A percentile compares a stretch with the other conserved stretches of the same genome.
phyloP scores from a whole-genome alignment of 257 asterid species.

The Penstemon eatonii region DNA sequence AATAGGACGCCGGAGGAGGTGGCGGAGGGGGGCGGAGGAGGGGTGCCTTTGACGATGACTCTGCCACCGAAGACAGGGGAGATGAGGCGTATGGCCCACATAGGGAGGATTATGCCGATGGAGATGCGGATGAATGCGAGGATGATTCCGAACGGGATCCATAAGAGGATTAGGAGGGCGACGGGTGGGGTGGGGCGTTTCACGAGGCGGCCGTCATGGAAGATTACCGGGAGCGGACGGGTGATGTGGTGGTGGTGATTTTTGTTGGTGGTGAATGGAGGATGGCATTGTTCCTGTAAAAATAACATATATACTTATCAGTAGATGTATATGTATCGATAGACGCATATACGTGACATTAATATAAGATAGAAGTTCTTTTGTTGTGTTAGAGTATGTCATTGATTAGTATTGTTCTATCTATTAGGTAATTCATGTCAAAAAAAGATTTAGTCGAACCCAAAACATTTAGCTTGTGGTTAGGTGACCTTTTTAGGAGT shows the following conservation, averaged over 20 bases:
- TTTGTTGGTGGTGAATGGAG: constrained; percentile 34
- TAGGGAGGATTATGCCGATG: constrained; percentile 56
- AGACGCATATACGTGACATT: too few relatives aligned
- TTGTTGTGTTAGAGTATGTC: too few relatives aligned
- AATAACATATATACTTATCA: neutral
- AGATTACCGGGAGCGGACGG: constrained; percentile 77
- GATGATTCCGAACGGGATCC: constrained; percentile 73
- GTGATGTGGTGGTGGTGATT: constrained; percentile 28
- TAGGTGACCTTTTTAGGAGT: too few relatives aligned
- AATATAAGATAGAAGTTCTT: too few relatives aligned
- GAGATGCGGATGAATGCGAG: constrained; percentile 57
- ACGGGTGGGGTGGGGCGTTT: constrained; percentile 69
- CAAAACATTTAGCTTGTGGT: too few relatives aligned
- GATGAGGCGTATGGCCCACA: constrained; percentile 41
- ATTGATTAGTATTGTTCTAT: too few relatives aligned
- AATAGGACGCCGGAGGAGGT: constrained; percentile 61
- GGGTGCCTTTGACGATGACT: constrained; percentile 68
- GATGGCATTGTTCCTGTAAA: constrained; percentile 47
- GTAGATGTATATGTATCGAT: too few relatives aligned
- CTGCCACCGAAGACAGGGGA: constrained; percentile 64
- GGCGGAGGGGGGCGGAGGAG: constrained; percentile 54
- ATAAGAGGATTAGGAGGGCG: constrained; percentile 64
- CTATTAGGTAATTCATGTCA: too few relatives aligned
- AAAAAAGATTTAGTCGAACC: too few relatives aligned
- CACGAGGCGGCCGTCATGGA: constrained; percentile 86